These are phyloP conservation scores for Boletus fagicola DNA, from an alignment of 768 basidiomycete genomes.

Conservation along the genomic window DNA sequence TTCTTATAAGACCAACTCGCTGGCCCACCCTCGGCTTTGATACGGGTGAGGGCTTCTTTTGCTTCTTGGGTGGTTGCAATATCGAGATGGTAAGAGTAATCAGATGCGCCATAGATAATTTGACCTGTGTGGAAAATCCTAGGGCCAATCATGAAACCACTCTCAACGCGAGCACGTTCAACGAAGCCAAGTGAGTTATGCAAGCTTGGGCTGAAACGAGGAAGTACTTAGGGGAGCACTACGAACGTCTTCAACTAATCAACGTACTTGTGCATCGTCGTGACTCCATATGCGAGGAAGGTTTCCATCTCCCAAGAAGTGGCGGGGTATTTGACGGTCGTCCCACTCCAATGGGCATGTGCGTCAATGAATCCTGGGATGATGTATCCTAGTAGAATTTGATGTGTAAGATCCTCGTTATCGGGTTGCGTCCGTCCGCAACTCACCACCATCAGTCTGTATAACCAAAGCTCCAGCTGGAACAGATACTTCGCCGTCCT, in stretches of 20 bases:
- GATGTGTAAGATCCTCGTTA: not conserved
- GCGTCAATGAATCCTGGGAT: constrained; percentile 75
- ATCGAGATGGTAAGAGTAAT: constrained; percentile 63
- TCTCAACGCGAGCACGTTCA: constrained; percentile 67
- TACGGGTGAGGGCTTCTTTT: constrained; percentile 58
- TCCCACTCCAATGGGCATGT: constrained; percentile 72
- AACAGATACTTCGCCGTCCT: constrained; percentile 31
- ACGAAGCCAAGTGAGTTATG: constrained; percentile 59
- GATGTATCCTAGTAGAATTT: constrained; percentile 48
- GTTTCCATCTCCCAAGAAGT: constrained; percentile 73
- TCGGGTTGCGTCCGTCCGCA: not conserved
- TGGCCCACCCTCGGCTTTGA: constrained; percentile 71
- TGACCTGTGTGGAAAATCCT: constrained; percentile 71
- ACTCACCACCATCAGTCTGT: constrained; percentile 61
- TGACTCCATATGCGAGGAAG: constrained; percentile 74
- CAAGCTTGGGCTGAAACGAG: constrained; percentile 53
- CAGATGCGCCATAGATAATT: constrained; percentile 45
- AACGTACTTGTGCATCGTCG: constrained; percentile 71
- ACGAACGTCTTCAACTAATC: not conserved
- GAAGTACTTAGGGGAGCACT: not conserved
- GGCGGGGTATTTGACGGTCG: constrained; percentile 51
- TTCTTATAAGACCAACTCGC: constrained; percentile 77
- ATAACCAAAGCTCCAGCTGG: constrained; percentile 45
- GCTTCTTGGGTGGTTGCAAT: constrained; percentile 63
- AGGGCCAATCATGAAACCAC: constrained; percentile 66